Conservation (phyloP, 108 stramenopile genomes). For the Stephanodiscus minutulus region DNA sequence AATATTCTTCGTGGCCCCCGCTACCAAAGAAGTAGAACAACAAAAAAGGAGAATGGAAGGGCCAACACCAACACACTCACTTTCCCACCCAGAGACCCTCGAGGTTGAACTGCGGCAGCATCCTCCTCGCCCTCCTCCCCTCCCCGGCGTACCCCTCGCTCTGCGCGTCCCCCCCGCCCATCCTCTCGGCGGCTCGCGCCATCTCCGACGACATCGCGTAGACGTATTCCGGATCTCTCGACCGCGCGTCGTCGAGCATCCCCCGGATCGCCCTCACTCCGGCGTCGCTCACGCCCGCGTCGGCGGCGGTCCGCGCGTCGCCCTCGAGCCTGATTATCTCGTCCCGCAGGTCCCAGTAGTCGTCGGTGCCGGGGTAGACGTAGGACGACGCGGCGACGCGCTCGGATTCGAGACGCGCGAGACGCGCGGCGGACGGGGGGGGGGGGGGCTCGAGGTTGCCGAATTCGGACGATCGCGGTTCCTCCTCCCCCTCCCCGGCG, state of each 20-base stretch:
- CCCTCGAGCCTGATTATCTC: conserved; percentile 31
- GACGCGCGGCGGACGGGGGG: conserved; percentile 9
- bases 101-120: conserved; percentile 72
- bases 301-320: conserved; percentile 10
- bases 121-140: conserved; percentile 52
- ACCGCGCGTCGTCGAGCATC: conserved; percentile 26
- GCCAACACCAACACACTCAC: no score
- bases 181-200: conserved; percentile 47
- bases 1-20: no score
- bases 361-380: conserved; percentile 26
- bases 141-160: conserved; percentile 44
- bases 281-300: background rate
- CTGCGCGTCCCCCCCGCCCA: conserved; percentile 43
- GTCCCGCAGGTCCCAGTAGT: conserved; percentile 42
- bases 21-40: background rate
- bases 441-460: conserved; percentile 28
- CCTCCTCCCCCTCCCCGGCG: no score
- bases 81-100: conserved; percentile 88
- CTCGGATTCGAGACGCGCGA: conserved; percentile 29
- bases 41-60: no score
- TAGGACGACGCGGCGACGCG: conserved; percentile 22
- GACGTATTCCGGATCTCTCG: conserved; percentile 44
- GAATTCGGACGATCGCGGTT: conserved; percentile 45
- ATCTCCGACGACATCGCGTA: conserved; percentile 25
- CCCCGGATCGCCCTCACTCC: conserved; percentile 12